Evolutionary conservation across 2,329 filamentous ascomycete species (phyloP).

Genomic region (Fusarium sororula): DNA sequence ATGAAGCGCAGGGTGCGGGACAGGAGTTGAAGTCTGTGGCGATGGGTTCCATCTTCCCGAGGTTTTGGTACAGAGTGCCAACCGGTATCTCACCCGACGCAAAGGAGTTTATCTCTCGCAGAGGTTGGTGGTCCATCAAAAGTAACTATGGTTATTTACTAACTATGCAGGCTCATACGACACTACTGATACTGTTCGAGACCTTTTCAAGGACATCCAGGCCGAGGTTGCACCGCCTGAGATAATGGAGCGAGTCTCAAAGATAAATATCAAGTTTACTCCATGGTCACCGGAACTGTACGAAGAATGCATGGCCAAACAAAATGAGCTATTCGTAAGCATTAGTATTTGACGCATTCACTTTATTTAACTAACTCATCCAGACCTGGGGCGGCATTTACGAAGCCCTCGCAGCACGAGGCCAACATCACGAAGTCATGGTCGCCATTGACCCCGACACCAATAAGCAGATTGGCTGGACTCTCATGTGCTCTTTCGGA

Average conservation of each 20-base stretch:
- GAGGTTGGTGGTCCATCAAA: background rate
- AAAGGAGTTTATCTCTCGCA: constrained; percentile 30
- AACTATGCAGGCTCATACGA: rapidly evolving
- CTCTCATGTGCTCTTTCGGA: constrained; percentile 32
- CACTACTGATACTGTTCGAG: background rate
- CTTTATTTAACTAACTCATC: background rate
- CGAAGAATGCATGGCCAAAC: constrained; percentile 38
- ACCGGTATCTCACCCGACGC: background rate
- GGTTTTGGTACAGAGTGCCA: constrained; percentile 39
- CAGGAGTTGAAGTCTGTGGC: constrained; percentile 20
- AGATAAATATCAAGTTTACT: constrained; percentile 25
- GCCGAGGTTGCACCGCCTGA: constrained; percentile 7
- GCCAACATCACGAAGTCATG: constrained; percentile 31
- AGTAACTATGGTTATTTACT: rapidly evolving
- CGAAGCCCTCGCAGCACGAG: constrained; percentile 16
- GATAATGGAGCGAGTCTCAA: constrained; percentile 31
- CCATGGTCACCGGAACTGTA: constrained; percentile 37
- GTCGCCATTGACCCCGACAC: constrained; percentile 39
- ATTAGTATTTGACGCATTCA: rapidly evolving
- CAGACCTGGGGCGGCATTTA: constrained; percentile 34
- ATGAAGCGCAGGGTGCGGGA: background rate
- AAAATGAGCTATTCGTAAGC: constrained; percentile 31
- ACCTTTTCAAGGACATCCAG: constrained; percentile 21
- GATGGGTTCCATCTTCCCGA: constrained; percentile 30
- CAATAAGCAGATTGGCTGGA: constrained; percentile 40